Base-by-base conservation (phyloP, 352 stramenopile species). In the Elongisporangium undulatum region DNA sequence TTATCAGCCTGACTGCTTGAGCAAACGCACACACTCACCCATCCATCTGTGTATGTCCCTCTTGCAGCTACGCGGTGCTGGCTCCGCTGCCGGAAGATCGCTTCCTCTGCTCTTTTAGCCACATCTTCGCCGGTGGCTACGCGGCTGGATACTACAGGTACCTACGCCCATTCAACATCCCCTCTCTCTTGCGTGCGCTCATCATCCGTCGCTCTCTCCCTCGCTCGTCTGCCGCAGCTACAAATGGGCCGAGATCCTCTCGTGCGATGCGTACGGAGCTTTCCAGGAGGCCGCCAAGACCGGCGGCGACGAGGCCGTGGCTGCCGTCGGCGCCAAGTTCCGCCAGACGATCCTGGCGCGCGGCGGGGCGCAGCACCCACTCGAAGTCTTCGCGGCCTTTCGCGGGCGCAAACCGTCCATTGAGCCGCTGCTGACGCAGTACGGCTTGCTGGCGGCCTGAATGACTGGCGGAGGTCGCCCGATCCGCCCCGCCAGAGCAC, bases 41-140 rank as follows among this genome's bases (percentile, higher is more conserved):
- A 17, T 45, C 12, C 12, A 17, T 17, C 16, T 57, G n/a, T 58
- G 17, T 57, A n/a, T 52, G 2, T 45, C 12, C 34, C 29, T 15
- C 34, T 45, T 45, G 34, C 50, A 76, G 82, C 19, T 90, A 82
- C 58, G 93, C 90, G 17, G 91, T 98, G 16, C 68, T 97, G 55
- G 72, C 80, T 59, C 96, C 96, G 23, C 78, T 99, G 4, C 65
- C 79, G 45, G 94, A 99, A 61, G 96, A 99, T 75, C 79, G 96
- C 38, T 99, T 99, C 74, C 77, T 99, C n/a, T 99, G 96, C 70
- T 94, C 91, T 38, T 99, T 99, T 72, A 84, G 74, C 26, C 97
- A 99, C 74, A 99, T 99, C 63, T 99, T 99, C 71, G 97, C 94
- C 0, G 96, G 97, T 2, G 96, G 96, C 38, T 99, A 99, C 70